Percentiles rank a stretch among this genome's conserved stretches.
phyloP scores from a whole-genome alignment of 1,139 yeast species.

The Blastobotrys persicus region DNA sequence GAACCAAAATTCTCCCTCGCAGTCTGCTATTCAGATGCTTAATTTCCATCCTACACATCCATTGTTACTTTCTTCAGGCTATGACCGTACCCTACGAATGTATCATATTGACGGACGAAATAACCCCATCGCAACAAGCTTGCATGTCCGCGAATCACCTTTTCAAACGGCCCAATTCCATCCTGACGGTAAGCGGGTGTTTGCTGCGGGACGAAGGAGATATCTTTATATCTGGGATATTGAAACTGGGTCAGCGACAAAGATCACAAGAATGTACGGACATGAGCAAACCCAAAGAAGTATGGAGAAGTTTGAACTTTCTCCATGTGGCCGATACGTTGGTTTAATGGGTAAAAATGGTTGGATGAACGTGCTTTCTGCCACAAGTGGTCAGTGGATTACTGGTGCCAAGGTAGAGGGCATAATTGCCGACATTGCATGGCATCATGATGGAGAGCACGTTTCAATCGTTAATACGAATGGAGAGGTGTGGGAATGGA shows the following conservation, averaged over 20 bases:
- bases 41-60: conserved; percentile 88
- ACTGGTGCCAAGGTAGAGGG: conserved; percentile 89
- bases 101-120: conserved; percentile 90
- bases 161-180: conserved; percentile 72
- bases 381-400: conserved; percentile 79
- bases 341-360: conserved; percentile 85
- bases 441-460: conserved; percentile 53
- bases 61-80: conserved; percentile 82
- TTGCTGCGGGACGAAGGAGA: conserved; percentile 88
- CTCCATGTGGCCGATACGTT: conserved; percentile 65
- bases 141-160: conserved; percentile 77
- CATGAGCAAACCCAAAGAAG: conserved; percentile 81
- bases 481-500: conserved; percentile 95
- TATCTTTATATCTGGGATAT: conserved; percentile 93
- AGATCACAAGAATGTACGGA: conserved; percentile 86
- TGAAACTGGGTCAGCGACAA: conserved; percentile 70
- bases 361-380: conserved; percentile 80
- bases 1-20: conserved; percentile 63
- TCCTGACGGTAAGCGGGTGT: conserved; percentile 54
- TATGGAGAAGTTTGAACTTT: conserved; percentile 80
- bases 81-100: conserved; percentile 80
- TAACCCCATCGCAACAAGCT: conserved; percentile 77
- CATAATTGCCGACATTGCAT: conserved; percentile 71
- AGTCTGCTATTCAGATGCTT: conserved; percentile 77
- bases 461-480: conserved; percentile 62